Evolutionary conservation across 2,329 filamentous ascomycete genomes (phyloP).

Genomic region (Hymenoscyphus repandus): DNA sequence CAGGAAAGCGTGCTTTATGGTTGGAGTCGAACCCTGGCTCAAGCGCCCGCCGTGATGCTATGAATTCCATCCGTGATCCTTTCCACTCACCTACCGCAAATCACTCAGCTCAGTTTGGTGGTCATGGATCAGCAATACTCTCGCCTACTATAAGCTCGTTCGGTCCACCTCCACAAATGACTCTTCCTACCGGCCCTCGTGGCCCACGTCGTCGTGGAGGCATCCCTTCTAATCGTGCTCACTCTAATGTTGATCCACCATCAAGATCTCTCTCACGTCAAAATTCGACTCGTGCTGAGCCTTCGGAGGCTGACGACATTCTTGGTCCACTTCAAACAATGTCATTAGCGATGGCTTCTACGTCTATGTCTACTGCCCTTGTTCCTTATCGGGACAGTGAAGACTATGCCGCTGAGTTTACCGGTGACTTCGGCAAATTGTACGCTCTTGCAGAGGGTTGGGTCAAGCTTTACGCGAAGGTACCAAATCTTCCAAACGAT

Average conservation of each 20-base stretch:
- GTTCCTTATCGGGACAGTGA: constrained; percentile 4
- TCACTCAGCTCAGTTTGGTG: not conserved
- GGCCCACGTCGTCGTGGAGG: no score
- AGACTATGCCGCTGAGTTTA: constrained; percentile 8
- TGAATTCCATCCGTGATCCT: constrained; percentile 15
- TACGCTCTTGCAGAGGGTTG: constrained; percentile 27
- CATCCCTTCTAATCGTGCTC: no score
- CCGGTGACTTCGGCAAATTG: constrained; percentile 13
- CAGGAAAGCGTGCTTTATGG: constrained; percentile 23
- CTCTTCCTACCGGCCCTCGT: not conserved
- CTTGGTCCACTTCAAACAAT: not conserved
- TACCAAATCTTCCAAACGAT: constrained; percentile 20
- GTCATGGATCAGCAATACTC: not conserved
- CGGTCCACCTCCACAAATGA: not conserved
- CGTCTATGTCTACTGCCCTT: constrained; percentile 9
- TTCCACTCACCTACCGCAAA: constrained; percentile 15
- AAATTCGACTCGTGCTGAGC: not conserved
- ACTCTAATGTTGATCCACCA: no score
- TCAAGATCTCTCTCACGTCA: no score
- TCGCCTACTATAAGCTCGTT: not conserved
- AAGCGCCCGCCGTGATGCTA: constrained; percentile 10
- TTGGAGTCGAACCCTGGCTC: constrained; percentile 16
- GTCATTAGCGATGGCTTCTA: not conserved
- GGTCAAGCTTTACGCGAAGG: constrained; percentile 22
- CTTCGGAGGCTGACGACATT: not conserved